Evolutionary conservation across 2,329 filamentous ascomycete species (phyloP).

Genomic region (Ophiostoma ips): DNA sequence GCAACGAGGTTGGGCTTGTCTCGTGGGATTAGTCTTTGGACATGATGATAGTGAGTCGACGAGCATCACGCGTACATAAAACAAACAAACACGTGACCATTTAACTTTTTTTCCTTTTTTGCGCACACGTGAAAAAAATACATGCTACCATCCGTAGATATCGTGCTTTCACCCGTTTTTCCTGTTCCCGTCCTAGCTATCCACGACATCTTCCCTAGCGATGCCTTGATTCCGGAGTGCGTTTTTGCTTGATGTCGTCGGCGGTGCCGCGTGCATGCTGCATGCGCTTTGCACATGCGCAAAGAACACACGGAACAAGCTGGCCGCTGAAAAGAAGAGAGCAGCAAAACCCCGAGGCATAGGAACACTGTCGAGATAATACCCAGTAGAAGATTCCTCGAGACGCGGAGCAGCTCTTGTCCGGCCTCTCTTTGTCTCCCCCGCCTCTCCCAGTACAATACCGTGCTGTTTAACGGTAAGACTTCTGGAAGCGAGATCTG

Average conservation of each 20-base stretch:
- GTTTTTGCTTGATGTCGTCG: not conserved
- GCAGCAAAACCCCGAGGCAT: not conserved
- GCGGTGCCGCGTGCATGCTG: not conserved
- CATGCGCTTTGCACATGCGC: not conserved
- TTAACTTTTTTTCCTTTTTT: not conserved
- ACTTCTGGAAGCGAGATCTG: conserved; percentile 95
- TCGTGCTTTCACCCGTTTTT: not conserved
- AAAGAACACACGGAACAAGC: not conserved
- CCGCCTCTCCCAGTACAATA: not conserved
- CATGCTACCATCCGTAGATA: not conserved
- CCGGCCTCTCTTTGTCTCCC: not conserved
- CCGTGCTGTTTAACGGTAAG: conserved; percentile 66
- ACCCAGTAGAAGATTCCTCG: not conserved
- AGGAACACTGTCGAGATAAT: not conserved
- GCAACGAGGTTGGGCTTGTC: conserved; percentile 36
- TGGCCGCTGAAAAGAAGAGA: too few relatives aligned
- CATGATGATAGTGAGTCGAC: not conserved
- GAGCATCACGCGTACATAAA: not conserved
- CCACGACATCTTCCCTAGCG: not conserved
- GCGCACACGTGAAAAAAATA: conserved; percentile 1
- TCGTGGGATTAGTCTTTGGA: conserved; percentile 32
- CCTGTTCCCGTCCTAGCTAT: not conserved
- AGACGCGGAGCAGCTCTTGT: conserved; percentile 2
- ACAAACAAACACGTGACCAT: not conserved
- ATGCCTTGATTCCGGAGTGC: not conserved